phyloP scores from a whole-genome alignment of 257 asterid species.

The Linaria vulgaris region DNA sequence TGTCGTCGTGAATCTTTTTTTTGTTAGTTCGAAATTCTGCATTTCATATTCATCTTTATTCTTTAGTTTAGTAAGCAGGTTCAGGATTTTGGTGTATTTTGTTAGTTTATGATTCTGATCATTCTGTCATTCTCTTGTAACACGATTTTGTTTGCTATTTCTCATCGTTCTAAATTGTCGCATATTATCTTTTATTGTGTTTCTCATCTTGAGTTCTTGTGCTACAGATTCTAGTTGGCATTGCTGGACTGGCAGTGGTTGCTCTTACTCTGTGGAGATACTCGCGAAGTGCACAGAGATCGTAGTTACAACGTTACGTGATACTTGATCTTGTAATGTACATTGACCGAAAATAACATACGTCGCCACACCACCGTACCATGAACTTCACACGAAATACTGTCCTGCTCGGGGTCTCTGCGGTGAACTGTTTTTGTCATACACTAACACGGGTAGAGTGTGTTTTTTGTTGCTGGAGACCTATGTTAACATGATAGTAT shows the following conservation, averaged over 20 bases:
- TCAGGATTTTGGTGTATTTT: neutral
- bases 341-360: too few relatives aligned
- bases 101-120: neutral
- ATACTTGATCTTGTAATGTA: conserved; percentile 7
- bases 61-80: neutral
- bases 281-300: conserved; percentile 44
- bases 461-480: too few relatives aligned
- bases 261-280: conserved; percentile 68
- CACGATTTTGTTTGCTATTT: neutral
- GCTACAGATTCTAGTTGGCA: conserved; percentile 69
- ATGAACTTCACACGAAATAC: too few relatives aligned
- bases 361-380: too few relatives aligned
- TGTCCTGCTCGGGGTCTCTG: too few relatives aligned
- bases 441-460: too few relatives aligned
- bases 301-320: conserved; percentile 30
- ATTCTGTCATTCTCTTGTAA: neutral
- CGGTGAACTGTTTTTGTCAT: too few relatives aligned
- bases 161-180: neutral
- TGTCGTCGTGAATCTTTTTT: too few relatives aligned
- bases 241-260: conserved; percentile 63
- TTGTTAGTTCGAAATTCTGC: neutral
- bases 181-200: neutral
- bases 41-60: neutral
- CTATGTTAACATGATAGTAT: too few relatives aligned
- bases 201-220: conserved; percentile 1